These are phyloP conservation scores for Dipodascus albidus DNA, from an alignment of 805 yeast genomes.

Conservation along the genomic window DNA sequence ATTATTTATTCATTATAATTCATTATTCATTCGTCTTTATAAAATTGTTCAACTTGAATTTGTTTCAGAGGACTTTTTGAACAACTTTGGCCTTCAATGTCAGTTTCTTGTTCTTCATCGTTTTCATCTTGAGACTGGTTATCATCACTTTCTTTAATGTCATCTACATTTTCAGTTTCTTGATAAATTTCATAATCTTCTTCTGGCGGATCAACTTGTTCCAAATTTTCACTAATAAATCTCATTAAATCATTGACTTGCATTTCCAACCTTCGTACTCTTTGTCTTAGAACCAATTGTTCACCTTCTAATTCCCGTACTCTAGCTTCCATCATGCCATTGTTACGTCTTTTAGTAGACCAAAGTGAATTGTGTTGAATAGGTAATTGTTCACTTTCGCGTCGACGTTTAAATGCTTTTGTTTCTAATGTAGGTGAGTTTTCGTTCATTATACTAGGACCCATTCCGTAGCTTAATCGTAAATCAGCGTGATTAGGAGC, in stretches of 20 bases:
- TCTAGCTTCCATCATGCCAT: background rate
- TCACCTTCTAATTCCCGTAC: background rate
- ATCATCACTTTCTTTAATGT: no score
- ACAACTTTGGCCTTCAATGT: background rate
- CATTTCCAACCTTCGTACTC: background rate
- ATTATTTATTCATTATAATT: background rate
- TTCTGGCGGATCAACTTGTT: background rate
- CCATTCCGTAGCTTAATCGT: background rate
- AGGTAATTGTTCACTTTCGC: background rate
- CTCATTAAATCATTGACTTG: background rate
- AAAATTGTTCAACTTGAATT: background rate
- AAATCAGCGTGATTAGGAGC: background rate
- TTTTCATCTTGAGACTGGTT: no score
- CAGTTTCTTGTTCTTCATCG: conserved; percentile 1
- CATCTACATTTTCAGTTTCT: no score
- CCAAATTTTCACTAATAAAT: background rate
- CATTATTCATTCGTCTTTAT: background rate
- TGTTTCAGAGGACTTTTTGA: background rate
- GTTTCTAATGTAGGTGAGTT: conserved; percentile 1
- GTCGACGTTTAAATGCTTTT: background rate
- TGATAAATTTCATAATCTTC: background rate
- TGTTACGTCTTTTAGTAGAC: background rate
- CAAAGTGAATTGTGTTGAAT: background rate
- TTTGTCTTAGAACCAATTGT: background rate
- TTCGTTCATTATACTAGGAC: background rate